A percentile compares a stretch with the other conserved stretches of the same genome.
phyloP scores from a whole-genome alignment of 345 rosid genomes.

The Arabis alpina region DNA sequence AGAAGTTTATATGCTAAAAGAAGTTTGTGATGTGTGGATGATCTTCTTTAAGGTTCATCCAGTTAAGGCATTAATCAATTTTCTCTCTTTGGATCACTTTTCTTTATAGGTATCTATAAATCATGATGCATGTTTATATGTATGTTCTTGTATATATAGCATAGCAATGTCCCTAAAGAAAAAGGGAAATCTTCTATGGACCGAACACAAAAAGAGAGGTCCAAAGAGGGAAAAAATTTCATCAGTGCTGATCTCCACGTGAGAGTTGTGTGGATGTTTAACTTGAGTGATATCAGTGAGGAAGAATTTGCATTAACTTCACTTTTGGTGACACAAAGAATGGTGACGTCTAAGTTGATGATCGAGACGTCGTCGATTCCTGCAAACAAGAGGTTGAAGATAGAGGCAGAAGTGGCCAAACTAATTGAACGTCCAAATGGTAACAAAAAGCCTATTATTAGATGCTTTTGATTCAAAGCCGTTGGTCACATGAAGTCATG shows the following conservation, averaged over 20 bases:
- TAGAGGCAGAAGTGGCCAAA: background rate
- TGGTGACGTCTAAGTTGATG: background rate
- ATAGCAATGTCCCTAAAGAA: background rate
- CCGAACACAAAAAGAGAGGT: background rate
- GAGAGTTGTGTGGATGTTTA: background rate
- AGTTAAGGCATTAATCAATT: no score
- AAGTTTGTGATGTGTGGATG: no score
- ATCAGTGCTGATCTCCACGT: background rate
- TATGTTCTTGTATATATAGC: conserved; percentile 1
- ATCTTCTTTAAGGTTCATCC: no score
- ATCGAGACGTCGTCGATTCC: conserved; percentile 50
- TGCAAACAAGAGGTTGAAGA: conserved; percentile 37
- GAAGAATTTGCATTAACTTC: background rate
- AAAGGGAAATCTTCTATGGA: background rate
- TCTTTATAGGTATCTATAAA: no score
- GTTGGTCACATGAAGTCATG: background rate
- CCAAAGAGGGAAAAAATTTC: background rate
- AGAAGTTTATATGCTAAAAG: no score
- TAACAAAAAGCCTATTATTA: background rate
- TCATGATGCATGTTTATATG: no score
- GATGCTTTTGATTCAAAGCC: background rate
- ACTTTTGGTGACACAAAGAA: conserved; percentile 11
- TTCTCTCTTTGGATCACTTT: no score
- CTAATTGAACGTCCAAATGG: conserved; percentile 23
- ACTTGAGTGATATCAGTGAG: conserved; percentile 1